Conservation (phyloP, 805 yeast genomes). For the Ogataea methanolica region DNA sequence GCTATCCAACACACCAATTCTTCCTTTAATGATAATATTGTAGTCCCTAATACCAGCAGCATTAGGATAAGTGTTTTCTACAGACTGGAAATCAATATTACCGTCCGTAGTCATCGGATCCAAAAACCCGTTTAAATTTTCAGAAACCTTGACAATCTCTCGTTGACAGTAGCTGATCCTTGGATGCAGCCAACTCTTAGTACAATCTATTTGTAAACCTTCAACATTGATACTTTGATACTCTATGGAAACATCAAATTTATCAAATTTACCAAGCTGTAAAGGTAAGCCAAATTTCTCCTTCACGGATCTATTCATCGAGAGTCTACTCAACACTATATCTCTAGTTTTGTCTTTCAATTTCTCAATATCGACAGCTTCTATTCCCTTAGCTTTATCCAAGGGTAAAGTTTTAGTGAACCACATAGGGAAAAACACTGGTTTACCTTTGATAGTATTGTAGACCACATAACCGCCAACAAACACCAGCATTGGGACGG, state of each 20-base stretch:
- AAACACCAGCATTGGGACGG: slow-evolving; percentile 19
- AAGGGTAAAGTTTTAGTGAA: slow-evolving; percentile 24
- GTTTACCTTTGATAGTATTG: slow-evolving; percentile 25
- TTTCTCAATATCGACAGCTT: slow-evolving; percentile 26
- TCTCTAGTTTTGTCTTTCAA: slow-evolving; percentile 22
- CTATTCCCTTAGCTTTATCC: slow-evolving; percentile 22
- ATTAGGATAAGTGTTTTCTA: slow-evolving; percentile 21
- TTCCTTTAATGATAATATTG: slow-evolving; percentile 27
- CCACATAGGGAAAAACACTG: slow-evolving; percentile 30
- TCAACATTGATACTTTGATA: slow-evolving; percentile 26
- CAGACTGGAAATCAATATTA: slow-evolving; percentile 16
- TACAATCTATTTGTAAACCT: slow-evolving; percentile 30
- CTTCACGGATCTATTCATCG: slow-evolving; percentile 27
- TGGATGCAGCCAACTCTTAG: slow-evolving; percentile 26
- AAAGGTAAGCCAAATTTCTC: slow-evolving; percentile 30
- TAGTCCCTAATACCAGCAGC: slow-evolving; percentile 23
- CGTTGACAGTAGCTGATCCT: slow-evolving; percentile 17
- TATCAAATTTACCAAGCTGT: slow-evolving; percentile 23
- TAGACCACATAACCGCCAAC: slow-evolving; percentile 25
- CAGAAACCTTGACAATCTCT: slow-evolving; percentile 23
- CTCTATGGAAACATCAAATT: slow-evolving; percentile 28
- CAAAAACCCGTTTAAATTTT: slow-evolving; percentile 25
- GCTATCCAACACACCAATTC: slow-evolving; percentile 21
- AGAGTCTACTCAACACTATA: slow-evolving; percentile 24
- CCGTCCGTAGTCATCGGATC: slow-evolving; percentile 28